Base-by-base conservation (phyloP, 2,329 filamentous ascomycete genomes). In the Ophiocordyceps polyrhachis-furcata region DNA sequence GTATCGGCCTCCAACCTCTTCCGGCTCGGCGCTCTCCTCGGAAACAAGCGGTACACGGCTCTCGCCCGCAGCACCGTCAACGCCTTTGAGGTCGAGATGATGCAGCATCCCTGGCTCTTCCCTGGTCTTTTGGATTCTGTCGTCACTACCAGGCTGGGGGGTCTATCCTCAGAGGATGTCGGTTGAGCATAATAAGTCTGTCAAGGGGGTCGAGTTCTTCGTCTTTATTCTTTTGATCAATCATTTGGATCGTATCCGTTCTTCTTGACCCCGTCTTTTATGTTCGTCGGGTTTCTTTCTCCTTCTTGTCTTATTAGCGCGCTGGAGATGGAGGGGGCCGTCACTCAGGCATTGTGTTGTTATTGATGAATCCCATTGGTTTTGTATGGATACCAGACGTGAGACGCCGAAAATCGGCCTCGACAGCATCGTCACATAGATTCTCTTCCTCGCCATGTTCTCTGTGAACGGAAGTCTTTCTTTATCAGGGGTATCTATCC, bases 71-170 rank as follows among this genome's bases (percentile, higher is more conserved):
- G 82, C 51, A 91, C 86, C 0, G 76, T 88, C 49, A 76, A 78
- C 48, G 85, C 87, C 0, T 98, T 98, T 52, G 85, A 93, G 52
- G 81, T 83, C 0, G 91, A 98, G 63, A 79, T 94, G 52, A 69
- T 93, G 56, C 87, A 96, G 59, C 87, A 96, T 54, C 87, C 91
- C 0, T 93, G 91, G 70, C 70, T 96, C 2, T 96, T 93, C 62
- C 80, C 84, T 0, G 83, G 83, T 4, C 69, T 96, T 53, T 70
- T 96, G 53, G 74, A 76, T 4, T 74, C 74, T 0, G 76, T 96
- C 2, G 84, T 94, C 11, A 76, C 79, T 1, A 75, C 80, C 4
- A 74, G 81, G 47, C 62, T 93, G 3, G 87, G 35, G 3, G 87
- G 35, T 5, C 4, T 19, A 14, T 87, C 0, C 71, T 79, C 2